phyloP scores from a whole-genome alignment of 441 rosid genomes.

The Pelargonium australe region DNA sequence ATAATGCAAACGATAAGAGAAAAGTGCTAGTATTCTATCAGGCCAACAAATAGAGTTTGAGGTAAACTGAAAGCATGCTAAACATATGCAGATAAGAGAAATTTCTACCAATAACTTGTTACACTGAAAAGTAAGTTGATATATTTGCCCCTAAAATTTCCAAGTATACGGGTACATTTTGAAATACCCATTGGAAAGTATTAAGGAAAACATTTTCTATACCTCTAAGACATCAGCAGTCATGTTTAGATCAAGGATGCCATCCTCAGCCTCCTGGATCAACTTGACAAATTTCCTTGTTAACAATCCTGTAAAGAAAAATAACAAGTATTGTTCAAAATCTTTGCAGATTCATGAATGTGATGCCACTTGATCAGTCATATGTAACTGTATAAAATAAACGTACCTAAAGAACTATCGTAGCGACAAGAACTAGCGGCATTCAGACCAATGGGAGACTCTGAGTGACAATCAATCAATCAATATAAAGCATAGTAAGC shows the following conservation, averaged over 20 bases:
- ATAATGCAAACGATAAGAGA: conserved; percentile 11
- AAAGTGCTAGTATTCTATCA: background rate
- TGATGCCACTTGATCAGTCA: conserved; percentile 13
- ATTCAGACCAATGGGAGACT: conserved; percentile 32
- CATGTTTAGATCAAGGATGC: conserved; percentile 67
- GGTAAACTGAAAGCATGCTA: background rate
- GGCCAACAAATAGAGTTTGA: background rate
- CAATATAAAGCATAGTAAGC: conserved; percentile 15
- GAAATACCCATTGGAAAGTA: background rate
- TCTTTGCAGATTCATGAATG: background rate
- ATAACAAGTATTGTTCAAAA: conserved; percentile 1
- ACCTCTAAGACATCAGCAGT: conserved; percentile 77
- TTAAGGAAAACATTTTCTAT: conserved; percentile 15
- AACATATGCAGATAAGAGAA: background rate
- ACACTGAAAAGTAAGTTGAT: background rate
- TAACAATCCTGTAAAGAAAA: conserved; percentile 51
- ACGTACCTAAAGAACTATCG: conserved; percentile 66
- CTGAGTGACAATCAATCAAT: conserved; percentile 28
- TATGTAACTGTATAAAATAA: background rate
- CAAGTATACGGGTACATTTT: background rate
- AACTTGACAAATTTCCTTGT: conserved; percentile 65
- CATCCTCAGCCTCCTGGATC: conserved; percentile 65
- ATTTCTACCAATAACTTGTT: background rate
- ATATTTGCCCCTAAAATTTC: background rate
- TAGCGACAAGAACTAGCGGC: conserved; percentile 50